A percentile compares a stretch with the other conserved stretches of the same genome.
These are phyloP conservation scores for Prasinococcaceae sp. DNA, from an alignment of 139 green algal genomes.

Conservation along the genomic window DNA sequence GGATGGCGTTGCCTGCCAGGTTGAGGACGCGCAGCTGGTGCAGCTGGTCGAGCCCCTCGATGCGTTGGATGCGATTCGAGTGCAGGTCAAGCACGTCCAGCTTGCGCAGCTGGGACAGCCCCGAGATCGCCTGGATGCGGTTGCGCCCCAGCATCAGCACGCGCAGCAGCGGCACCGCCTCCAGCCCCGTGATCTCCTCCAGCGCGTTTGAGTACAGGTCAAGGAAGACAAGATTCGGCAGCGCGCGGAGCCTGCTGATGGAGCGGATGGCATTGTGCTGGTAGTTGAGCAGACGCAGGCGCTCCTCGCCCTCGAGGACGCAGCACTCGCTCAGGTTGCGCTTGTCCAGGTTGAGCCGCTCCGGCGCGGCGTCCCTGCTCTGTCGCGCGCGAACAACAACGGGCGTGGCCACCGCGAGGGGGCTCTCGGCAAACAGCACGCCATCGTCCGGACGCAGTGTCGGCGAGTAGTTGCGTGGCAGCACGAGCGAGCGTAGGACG, in stretches of 20 bases:
- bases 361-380: conserved; percentile 1
- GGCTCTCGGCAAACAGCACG: not conserved
- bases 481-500: too few species aligned
- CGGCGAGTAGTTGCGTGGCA: too few species aligned
- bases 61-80: conserved; percentile 10
- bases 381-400: not conserved
- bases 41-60: conserved; percentile 4
- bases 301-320: conserved; percentile 7
- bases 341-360: conserved; percentile 13
- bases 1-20: conserved; percentile 15
- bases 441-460: too few species aligned
- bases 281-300: conserved; percentile 26
- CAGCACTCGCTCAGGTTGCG: conserved; percentile 3
- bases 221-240: conserved; percentile 20
- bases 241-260: conserved; percentile 9
- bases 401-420: not conserved
- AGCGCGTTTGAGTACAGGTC: conserved; percentile 26
- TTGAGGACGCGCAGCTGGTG: conserved; percentile 19
- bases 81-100: conserved; percentile 29
- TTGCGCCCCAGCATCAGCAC: conserved; percentile 30
- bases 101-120: conserved; percentile 7
- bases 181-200: conserved; percentile 10
- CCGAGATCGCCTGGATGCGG: conserved; percentile 8
- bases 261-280: conserved; percentile 25
- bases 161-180: conserved; percentile 4